A percentile compares a stretch with the other conserved stretches of the same genome.
Conservation (phyloP, 2,329 filamentous ascomycete genomes). For the Chlorencoelia australis region DNA sequence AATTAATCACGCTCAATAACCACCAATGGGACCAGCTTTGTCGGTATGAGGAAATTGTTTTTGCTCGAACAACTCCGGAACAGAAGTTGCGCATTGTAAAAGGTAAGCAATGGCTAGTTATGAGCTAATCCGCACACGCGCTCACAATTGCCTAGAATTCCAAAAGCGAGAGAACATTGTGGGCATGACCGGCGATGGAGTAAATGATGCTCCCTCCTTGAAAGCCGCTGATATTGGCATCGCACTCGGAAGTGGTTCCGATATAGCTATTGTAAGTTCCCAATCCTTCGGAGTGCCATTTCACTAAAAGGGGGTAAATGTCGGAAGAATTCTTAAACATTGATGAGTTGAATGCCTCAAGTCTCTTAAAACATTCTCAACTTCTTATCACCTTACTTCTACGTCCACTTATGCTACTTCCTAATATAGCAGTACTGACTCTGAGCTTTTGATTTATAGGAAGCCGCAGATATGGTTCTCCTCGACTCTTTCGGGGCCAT, state of each 20-base stretch:
- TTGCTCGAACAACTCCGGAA: constrained; percentile 64
- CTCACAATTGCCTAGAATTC: constrained; percentile 9
- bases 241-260: constrained; percentile 45
- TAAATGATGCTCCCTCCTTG: constrained; percentile 42
- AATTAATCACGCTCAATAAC: constrained; percentile 53
- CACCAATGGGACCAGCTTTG: constrained; percentile 56
- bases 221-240: constrained; percentile 58
- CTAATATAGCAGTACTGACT: too few relatives aligned
- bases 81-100: constrained; percentile 69
- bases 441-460: too few relatives aligned
- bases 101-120: constrained; percentile 40
- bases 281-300: too few relatives aligned
- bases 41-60: constrained; percentile 62
- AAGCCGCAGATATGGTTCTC: constrained; percentile 52
- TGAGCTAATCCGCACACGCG: too few relatives aligned
- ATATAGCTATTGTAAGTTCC: constrained; percentile 53
- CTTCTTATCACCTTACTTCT: too few relatives aligned
- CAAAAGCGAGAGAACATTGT: constrained; percentile 46
- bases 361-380: too few relatives aligned
- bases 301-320: too few relatives aligned
- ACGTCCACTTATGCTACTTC: too few relatives aligned
- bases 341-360: too few relatives aligned
- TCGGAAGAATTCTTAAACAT: too few relatives aligned
- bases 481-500: constrained; percentile 62
- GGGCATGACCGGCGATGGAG: constrained; percentile 39